Conservation (phyloP, 2,329 filamentous ascomycete species). For the Sphaerostilbella broomeana region DNA sequence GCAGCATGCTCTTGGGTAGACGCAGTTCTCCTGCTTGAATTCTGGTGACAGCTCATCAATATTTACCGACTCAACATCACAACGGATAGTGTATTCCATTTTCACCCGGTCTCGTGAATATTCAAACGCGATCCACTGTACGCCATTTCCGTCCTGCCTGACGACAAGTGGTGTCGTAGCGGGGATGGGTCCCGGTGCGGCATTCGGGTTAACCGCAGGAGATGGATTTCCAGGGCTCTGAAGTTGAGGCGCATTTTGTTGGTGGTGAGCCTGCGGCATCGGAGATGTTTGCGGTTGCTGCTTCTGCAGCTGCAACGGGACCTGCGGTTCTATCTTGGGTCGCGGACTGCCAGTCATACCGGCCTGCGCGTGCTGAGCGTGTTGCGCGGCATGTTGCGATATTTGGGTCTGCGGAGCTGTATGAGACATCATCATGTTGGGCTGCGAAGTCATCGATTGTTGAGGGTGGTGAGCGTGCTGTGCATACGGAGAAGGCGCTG, state of each 20-base stretch:
- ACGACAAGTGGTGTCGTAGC: constrained; percentile 94
- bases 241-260: constrained; percentile 32
- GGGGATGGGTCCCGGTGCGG: constrained; percentile 91
- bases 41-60: constrained; percentile 77
- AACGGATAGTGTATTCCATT: constrained; percentile 99
- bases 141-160: constrained; percentile 88
- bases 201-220: constrained; percentile 70
- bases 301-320: constrained; percentile 56
- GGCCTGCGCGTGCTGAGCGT: constrained; percentile 43
- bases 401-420: constrained; percentile 51
- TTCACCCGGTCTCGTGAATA: constrained; percentile 96
- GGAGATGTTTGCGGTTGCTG: constrained; percentile 37
- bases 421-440: constrained; percentile 62
- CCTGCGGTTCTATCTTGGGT: constrained; percentile 57
- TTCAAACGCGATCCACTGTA: constrained; percentile 98
- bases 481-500: constrained; percentile 52
- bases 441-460: constrained; percentile 57
- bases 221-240: constrained; percentile 32
- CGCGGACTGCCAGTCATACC: constrained; percentile 56
- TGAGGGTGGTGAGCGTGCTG: constrained; percentile 47
- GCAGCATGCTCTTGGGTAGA: constrained; percentile 92
- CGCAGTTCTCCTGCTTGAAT: constrained; percentile 97
- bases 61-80: constrained; percentile 94
- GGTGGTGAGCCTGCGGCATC: constrained; percentile 31
- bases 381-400: constrained; percentile 52